A percentile compares a stretch with the other conserved stretches of the same genome.
Evolutionary conservation across 2,329 filamentous ascomycete species (phyloP).

Genomic region (Hymenoscyphus albidus): DNA sequence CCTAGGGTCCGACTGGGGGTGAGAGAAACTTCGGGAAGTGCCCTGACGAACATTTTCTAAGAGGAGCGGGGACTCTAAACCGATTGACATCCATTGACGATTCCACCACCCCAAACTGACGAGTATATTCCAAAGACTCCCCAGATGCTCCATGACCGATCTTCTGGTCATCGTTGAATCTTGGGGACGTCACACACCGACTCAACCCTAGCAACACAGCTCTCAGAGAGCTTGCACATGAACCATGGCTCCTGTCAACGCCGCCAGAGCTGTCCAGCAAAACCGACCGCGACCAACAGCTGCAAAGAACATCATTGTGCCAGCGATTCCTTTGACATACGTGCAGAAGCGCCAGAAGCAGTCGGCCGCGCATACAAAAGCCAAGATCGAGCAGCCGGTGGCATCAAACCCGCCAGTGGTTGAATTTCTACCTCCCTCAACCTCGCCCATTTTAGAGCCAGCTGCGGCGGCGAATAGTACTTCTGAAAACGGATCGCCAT

Average conservation of each 20-base stretch:
- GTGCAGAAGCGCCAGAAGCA: conserved; percentile 33
- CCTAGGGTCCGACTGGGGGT: neutral
- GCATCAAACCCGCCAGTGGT: conserved; percentile 9
- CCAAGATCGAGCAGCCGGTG: conserved; percentile 16
- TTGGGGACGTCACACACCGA: conserved; percentile 35
- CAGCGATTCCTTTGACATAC: conserved; percentile 35
- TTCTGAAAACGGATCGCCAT: conserved; percentile 9
- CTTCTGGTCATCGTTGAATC: conserved; percentile 35
- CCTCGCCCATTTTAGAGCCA: conserved; percentile 16
- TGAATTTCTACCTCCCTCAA: conserved; percentile 14
- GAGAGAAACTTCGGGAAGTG: neutral
- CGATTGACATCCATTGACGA: conserved; percentile 8
- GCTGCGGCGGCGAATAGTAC: conserved; percentile 20
- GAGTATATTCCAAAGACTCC: conserved; percentile 27
- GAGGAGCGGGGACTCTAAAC: neutral
- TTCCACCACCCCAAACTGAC: conserved; percentile 10
- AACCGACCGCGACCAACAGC: conserved; percentile 29
- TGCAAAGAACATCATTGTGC: conserved; percentile 27
- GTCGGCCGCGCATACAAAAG: conserved; percentile 24
- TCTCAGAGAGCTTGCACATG: conserved; percentile 10
- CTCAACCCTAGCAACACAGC: conserved; percentile 10
- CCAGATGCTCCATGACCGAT: conserved; percentile 36
- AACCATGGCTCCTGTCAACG: conserved; percentile 30
- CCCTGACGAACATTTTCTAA: neutral
- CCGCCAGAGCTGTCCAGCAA: conserved; percentile 32